These are phyloP conservation scores for Selenicereus undatus DNA, from an alignment of 148 eudicot species.

Conservation along the genomic window DNA sequence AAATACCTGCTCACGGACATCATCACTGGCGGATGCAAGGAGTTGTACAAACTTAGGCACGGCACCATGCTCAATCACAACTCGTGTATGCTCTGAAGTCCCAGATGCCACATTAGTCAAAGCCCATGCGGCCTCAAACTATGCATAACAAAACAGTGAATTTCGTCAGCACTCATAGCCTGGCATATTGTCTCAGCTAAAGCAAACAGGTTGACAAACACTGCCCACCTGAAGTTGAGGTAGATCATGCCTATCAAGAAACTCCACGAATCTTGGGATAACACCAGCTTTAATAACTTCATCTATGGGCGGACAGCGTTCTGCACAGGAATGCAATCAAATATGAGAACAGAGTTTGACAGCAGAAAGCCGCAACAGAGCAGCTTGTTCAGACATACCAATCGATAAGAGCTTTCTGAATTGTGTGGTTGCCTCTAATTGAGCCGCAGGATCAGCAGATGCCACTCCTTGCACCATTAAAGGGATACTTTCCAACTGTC, in stretches of 20 bases:
- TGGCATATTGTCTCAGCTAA: neutral
- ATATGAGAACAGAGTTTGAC: slow-evolving; percentile 14
- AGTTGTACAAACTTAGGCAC: slow-evolving; percentile 84
- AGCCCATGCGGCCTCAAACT: slow-evolving; percentile 99
- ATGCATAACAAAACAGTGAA: slow-evolving; percentile 15
- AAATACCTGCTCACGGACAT: slow-evolving; percentile 90
- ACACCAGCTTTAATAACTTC: slow-evolving; percentile 89
- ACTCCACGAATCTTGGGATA: slow-evolving; percentile 79
- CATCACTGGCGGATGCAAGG: slow-evolving; percentile 81
- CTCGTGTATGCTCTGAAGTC: slow-evolving; percentile 87
- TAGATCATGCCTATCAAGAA: slow-evolving; percentile 71
- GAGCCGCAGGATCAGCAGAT: slow-evolving; percentile 76
- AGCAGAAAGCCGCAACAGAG: neutral
- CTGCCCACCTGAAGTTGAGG: slow-evolving; percentile 82
- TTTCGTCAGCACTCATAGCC: neutral
- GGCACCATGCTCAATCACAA: slow-evolving; percentile 83
- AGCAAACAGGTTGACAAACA: neutral
- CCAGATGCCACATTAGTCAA: slow-evolving; percentile 94
- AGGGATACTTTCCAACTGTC: slow-evolving; percentile 81
- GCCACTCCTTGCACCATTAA: slow-evolving; percentile 83
- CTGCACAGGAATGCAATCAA: slow-evolving; percentile 35
- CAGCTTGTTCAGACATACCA: slow-evolving; percentile 36
- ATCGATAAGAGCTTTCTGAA: slow-evolving; percentile 83
- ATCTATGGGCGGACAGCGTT: slow-evolving; percentile 87
- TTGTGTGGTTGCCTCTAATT: slow-evolving; percentile 80